These are phyloP conservation scores for Effrenium voratum DNA, from an alignment of 73 alveolate genomes.

Conservation along the genomic window DNA sequence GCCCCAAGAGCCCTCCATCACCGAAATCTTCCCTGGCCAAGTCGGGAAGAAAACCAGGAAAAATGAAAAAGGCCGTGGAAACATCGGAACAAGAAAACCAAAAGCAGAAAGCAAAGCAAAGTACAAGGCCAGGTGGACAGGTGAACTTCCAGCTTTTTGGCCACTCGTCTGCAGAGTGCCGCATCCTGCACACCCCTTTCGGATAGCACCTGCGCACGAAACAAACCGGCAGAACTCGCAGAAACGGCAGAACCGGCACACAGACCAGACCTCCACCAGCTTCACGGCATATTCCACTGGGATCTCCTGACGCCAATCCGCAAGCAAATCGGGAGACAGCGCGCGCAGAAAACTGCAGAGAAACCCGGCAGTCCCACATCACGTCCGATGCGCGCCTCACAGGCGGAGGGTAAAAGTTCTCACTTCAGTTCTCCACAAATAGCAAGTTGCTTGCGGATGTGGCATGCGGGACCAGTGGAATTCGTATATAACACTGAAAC, in stretches of 20 bases:
- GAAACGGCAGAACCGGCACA: too few species aligned
- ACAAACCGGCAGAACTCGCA: neutral
- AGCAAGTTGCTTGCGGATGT: too few species aligned
- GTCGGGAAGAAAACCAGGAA: neutral
- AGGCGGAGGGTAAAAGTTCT: neutral
- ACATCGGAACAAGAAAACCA: neutral
- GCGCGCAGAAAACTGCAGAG: neutral
- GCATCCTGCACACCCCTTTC: conserved; percentile 37
- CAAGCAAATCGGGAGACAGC: neutral
- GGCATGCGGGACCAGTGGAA: too few species aligned
- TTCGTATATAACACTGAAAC: too few species aligned
- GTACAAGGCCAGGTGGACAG: conserved; percentile 6
- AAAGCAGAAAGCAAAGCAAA: too few species aligned
- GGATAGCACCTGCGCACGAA: conserved; percentile 17
- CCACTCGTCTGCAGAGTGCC: conserved; percentile 58
- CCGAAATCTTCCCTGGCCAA: neutral
- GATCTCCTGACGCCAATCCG: conserved; percentile 52
- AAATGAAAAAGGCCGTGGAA: too few species aligned
- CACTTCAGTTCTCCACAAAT: too few species aligned
- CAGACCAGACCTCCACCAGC: conserved; percentile 2
- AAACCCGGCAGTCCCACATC: conserved; percentile 64
- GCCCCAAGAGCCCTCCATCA: neutral
- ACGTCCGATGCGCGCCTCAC: conserved; percentile 42
- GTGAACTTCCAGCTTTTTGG: conserved; percentile 20
- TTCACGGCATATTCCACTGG: neutral